Base-by-base conservation (phyloP, 2,329 filamentous ascomycete genomes). In the Epicoccum sorghinum region DNA sequence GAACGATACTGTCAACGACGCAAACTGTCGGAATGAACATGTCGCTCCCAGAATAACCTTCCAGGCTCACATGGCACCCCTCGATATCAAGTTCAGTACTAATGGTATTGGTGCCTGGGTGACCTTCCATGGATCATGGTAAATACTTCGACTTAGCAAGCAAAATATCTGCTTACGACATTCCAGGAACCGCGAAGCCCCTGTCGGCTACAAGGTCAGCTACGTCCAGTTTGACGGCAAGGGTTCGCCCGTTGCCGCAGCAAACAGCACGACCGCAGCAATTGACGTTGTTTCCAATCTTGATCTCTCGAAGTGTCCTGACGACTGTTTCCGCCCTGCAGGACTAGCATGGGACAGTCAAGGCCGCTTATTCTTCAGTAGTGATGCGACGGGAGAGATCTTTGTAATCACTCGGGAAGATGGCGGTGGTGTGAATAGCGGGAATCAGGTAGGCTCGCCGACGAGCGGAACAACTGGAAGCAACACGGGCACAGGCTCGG, bases 71-170 rank as follows among this genome's bases (percentile, higher is more conserved):
- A 87, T 82, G 68, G 88, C 89, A 0, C 89, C 89, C 0, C 77
- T 91, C 0, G 88, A 90, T 60, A 83, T 91, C 66, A 84, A 85
- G 57, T 92, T 92, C 76, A 79, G 83, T 58, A 65, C 77, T 36
- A 83, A 83, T 32, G 82, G 80, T 10, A 80, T 78, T 1, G 75
- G 77, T 2, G 88, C 87, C 1, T 91, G 84, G 74, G 76, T 92
- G 14, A 79, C 85, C 0, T 90, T 91, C 73, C 89, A 90, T 70
- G 89, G 89, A 12, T 88, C 84, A 71, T 91, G 88, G 86, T 77
- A 70, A 48, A 30, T 38, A 27, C 12, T 7, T n/a, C 7, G n/a
- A 9, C 29, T 13, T 14, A 29, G 7, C 9, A 10, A 14, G 39
- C n/a, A n/a, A 4, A 9, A 12, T 10, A 1, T 29, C 32, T 18